These are phyloP conservation scores for Fusarium brachygibbosum DNA, from an alignment of 2,329 filamentous ascomycete species.

Conservation along the genomic window DNA sequence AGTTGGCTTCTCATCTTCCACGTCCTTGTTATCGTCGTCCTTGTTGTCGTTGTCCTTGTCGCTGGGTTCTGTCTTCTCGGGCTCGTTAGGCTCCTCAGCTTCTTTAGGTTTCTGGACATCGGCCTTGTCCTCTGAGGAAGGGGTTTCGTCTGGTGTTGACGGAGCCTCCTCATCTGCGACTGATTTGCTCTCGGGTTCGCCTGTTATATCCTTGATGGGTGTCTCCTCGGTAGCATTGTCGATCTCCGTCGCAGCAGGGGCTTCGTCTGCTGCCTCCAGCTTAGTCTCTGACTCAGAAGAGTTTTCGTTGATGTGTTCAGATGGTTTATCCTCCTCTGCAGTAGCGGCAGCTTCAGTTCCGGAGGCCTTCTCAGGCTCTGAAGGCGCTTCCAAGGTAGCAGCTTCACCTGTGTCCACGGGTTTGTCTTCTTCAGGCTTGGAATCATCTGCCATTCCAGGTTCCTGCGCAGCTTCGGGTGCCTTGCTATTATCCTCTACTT, in stretches of 20 bases:
- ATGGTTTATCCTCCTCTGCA: background rate
- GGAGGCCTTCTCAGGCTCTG: constrained; percentile 7
- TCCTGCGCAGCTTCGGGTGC: constrained; percentile 3
- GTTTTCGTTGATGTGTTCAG: constrained; percentile 1
- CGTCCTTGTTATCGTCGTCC: constrained; percentile 3
- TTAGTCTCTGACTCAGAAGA: constrained; percentile 4
- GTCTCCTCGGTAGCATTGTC: background rate
- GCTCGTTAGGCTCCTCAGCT: constrained; percentile 1
- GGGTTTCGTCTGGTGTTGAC: background rate
- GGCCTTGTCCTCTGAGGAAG: background rate
- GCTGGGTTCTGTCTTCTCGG: constrained; percentile 14
- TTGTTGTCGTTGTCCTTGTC: constrained; percentile 3
- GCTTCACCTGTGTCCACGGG: background rate
- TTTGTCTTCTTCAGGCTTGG: constrained; percentile 6
- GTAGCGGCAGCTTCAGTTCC: background rate
- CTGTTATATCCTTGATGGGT: background rate
- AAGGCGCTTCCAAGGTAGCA: background rate
- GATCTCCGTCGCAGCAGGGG: background rate
- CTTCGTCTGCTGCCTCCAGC: background rate
- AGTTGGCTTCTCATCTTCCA: constrained; percentile 3
- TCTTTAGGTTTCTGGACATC: constrained; percentile 2
- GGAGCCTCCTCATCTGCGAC: background rate
- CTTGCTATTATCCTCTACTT: constrained; percentile 12
- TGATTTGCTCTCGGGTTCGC: constrained; percentile 6
- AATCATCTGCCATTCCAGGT: constrained; percentile 4